A percentile compares a stretch with the other conserved stretches of the same genome.
These are phyloP conservation scores for Physcomitrium patens DNA, from an alignment of 225 moss, liverwort and hornwort species.

Conservation along the genomic window DNA sequence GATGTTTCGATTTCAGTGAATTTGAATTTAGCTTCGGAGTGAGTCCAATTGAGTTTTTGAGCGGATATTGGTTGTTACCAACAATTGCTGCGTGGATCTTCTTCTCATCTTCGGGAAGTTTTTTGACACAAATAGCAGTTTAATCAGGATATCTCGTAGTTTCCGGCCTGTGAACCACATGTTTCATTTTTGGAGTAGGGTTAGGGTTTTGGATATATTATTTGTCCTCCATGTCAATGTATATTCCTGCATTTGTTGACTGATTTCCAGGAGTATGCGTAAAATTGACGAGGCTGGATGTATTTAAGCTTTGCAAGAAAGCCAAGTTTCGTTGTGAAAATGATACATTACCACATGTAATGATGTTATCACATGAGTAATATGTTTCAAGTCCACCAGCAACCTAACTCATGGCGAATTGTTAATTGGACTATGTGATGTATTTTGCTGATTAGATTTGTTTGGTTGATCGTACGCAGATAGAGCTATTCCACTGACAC, in stretches of 20 bases:
- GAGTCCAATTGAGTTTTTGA: neutral
- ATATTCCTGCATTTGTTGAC: neutral
- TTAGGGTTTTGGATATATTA: slow-evolving; percentile 38
- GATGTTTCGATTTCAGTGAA: neutral
- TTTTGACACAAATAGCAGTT: slow-evolving; percentile 1
- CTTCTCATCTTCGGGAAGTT: neutral
- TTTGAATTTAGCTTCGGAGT: neutral
- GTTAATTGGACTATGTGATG: neutral
- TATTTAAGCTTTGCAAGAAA: neutral
- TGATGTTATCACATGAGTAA: neutral
- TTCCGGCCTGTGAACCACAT: neutral
- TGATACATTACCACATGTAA: neutral
- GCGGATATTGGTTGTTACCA: neutral
- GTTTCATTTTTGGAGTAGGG: slow-evolving; percentile 16
- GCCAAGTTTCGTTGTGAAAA: neutral
- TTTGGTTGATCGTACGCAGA: neutral
- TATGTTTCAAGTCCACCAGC: slow-evolving; percentile 9
- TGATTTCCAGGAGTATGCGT: neutral
- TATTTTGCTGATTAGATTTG: neutral
- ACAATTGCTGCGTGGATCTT: slow-evolving; percentile 2
- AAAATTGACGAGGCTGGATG: neutral
- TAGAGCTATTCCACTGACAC: neutral
- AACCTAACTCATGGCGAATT: neutral
- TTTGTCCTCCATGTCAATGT: neutral
- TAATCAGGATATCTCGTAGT: slow-evolving; percentile 1